Conservation (phyloP, 345 rosid genomes). For the Linum lewisii region DNA sequence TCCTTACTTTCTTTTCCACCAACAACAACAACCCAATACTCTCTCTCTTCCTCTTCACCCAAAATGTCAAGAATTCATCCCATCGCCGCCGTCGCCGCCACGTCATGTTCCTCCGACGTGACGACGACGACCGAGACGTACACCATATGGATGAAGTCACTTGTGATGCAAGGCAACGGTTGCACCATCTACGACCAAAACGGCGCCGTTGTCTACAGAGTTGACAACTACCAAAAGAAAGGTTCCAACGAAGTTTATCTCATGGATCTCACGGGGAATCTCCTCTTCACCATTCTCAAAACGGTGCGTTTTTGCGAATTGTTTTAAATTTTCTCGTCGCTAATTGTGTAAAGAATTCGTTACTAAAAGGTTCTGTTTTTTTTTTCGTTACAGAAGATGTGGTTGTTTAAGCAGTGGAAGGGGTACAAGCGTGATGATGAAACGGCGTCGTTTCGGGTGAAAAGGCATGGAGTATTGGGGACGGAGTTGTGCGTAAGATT, state of each 20-base stretch:
- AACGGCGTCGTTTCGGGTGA: constrained; percentile 2
- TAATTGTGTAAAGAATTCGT: too few relatives aligned
- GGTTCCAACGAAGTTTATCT: constrained; percentile 37
- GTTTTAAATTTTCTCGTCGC: too few relatives aligned
- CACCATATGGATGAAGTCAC: constrained; percentile 68
- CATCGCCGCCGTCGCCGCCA: constrained; percentile 8
- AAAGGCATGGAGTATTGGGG: constrained; percentile 11
- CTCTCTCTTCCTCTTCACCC: not conserved
- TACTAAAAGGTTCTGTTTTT: constrained; percentile 1
- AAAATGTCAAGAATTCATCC: constrained; percentile 47
- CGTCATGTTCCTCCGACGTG: constrained; percentile 18
- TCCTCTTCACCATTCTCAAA: constrained; percentile 42
- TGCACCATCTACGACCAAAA: constrained; percentile 48
- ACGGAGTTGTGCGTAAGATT: constrained; percentile 2
- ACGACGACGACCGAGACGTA: constrained; percentile 35
- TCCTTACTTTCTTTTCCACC: not conserved
- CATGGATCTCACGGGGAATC: constrained; percentile 53
- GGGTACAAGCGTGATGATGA: not conserved
- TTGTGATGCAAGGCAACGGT: constrained; percentile 49
- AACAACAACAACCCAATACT: not conserved
- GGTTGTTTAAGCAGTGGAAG: constrained; percentile 9
- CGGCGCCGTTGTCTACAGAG: constrained; percentile 43
- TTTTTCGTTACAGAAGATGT: constrained; percentile 1
- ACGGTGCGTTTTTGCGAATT: constrained; percentile 23
- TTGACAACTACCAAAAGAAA: constrained; percentile 50